Base-by-base conservation (phyloP, 2,329 filamentous ascomycete species). In the Fusarium humuli region DNA sequence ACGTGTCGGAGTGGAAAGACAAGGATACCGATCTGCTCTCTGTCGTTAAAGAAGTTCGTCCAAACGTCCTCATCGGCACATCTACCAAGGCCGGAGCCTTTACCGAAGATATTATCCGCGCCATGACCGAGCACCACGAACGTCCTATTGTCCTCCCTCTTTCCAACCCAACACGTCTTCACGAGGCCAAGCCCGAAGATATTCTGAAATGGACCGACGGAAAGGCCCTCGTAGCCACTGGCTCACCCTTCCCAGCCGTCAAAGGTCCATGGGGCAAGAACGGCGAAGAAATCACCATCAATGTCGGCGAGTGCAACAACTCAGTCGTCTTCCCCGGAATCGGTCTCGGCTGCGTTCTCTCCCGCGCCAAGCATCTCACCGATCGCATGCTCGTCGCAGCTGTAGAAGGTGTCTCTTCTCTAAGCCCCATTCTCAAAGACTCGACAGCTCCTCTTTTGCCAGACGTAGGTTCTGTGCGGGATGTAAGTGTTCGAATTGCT, bases 321-420 rank as follows among this genome's bases (percentile, higher is more conserved):
- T 92, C 90, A 1, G 92, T 92, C 34, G 91, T 91, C 18, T 97
- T 97, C 79, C 94, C 94, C 0, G 93, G 93, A 0, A 95, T 97
- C 62, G 94, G 93, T 0, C 89, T 97, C 2, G 94, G 93, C 13
- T 88, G 88, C 10, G 87, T 97, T 0, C 86, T 97, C 2, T 90
- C 86, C 27, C 89, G 92, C 16, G 85, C 91, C 5, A 85, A 82
- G 14, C 84, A 90, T 1, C 80, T 97, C 29, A 92, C 91, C 0
- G 90, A 94, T 66, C 87, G 88, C 67, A 94, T 97, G 89, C 88
- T 97, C 14, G 92, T 97, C 0, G 92, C 92, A 1, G 94, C 94
- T 0, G 90, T 92, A 5, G 87, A 91, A 74, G 92, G 90, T 5
- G 86, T 97, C 0, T 90, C 92, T 1, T 86, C 85, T 6, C 84